Base-by-base conservation (phyloP, 257 asterid genomes). In the Ligustrum vulgare region DNA sequence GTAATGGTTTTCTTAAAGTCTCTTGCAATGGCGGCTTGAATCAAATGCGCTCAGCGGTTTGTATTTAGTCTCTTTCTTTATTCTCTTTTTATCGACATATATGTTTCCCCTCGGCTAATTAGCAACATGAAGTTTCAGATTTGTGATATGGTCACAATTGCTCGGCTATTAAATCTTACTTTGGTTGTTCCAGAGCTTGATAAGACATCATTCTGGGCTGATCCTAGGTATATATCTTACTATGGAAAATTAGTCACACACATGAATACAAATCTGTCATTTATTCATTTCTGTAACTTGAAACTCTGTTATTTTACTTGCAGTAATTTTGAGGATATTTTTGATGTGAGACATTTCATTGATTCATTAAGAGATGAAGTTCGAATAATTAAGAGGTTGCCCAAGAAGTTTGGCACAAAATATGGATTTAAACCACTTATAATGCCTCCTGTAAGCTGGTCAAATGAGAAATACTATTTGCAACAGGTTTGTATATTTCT, bases 381-480 rank as follows among this genome's bases (percentile, higher is more conserved):
- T 73, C 87, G 88, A 41, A 89, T 93, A 54, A 80, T 93, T 66
- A 90, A 84, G 84, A 90, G 96, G 82, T 72, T 93, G 80, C 97
- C 98, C 1, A 90, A 91, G 89, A 91, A 83, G 81, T 83, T 87
- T 73, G 86, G 93, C 73, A 76, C 77, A 77, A 85, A 86, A 76
- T 72, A 84, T 83, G 91, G 91, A 70, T 81, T 83, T 81, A 91
- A 87, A 80, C 90, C 90, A 39, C 86, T 90, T 41, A 89, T 63
- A 76, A 93, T 91, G 96, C 91, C 98, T 78, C 98, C 98, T 62
- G 88, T 91, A 75, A 93, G 98, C 88, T 93, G 98, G 98, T 93
- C 98, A 49, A 91, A 82, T 76, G 98, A 93, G 74, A 91, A 91
- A 65, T 93, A 93, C 87, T 93, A 93, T 83, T 80, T 91, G 90